Percentiles rank a stretch among this genome's conserved stretches.
Evolutionary conservation across 768 basidiomycete species (phyloP).

Genomic region (Fomitopsis serialis): DNA sequence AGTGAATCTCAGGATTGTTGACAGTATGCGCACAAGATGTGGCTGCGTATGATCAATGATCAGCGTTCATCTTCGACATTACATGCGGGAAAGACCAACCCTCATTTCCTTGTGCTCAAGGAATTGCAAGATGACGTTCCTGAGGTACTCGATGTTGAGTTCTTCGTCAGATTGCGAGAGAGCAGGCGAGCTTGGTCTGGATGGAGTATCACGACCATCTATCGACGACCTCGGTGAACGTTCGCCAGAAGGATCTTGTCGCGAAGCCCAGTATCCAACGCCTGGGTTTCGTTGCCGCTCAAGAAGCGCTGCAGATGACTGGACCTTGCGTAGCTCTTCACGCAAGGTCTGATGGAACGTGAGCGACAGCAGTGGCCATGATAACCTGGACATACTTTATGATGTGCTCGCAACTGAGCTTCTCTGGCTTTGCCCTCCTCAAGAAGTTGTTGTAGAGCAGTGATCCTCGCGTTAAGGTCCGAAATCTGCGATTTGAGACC

Average conservation of each 20-base stretch:
- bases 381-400: constrained; percentile 55
- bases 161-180: constrained; percentile 70
- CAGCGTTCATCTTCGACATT: constrained; percentile 4
- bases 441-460: constrained; percentile 55
- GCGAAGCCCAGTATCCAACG: constrained; percentile 82
- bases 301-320: constrained; percentile 84
- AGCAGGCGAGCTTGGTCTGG: constrained; percentile 26
- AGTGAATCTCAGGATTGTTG: constrained; percentile 90
- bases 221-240: constrained; percentile 37
- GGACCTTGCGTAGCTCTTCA: constrained; percentile 93
- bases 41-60: constrained; percentile 43
- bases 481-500: constrained; percentile 38
- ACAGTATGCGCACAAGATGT: constrained; percentile 85
- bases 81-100: constrained; percentile 43
- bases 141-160: constrained; percentile 90
- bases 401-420: constrained; percentile 61
- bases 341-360: constrained; percentile 60
- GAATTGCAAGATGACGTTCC: constrained; percentile 96
- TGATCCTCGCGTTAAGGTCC: constrained; percentile 44
- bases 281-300: constrained; percentile 92
- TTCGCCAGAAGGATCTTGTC: constrained; percentile 27
- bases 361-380: neutral
- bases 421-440: constrained; percentile 74
- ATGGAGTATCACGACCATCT: constrained; percentile 28
- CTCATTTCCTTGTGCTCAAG: constrained; percentile 98